Percentiles rank a stretch among this genome's conserved stretches.
Evolutionary conservation across 2,329 filamentous ascomycete species (phyloP).

Genomic region (Fusarium poae): DNA sequence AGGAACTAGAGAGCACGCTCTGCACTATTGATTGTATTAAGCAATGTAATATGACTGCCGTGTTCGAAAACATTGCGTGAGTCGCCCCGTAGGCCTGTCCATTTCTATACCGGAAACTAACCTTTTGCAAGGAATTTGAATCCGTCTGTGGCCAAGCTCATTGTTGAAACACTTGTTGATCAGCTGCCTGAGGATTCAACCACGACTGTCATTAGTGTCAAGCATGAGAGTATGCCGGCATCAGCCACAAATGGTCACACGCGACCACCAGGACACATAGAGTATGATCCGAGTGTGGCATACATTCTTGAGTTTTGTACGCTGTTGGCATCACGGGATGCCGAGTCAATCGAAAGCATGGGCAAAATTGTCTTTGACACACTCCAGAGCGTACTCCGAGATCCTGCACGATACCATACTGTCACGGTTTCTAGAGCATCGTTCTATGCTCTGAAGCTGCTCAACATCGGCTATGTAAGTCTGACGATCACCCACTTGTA

Average conservation of each 20-base stretch:
- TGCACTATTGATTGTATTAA: slow-evolving; percentile 95
- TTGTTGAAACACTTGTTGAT: slow-evolving; percentile 78
- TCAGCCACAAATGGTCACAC: slow-evolving; percentile 68
- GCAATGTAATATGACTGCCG: slow-evolving; percentile 84
- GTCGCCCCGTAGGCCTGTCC: slow-evolving; percentile 49
- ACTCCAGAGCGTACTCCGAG: slow-evolving; percentile 84
- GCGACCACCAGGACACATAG: slow-evolving; percentile 58
- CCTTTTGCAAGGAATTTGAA: slow-evolving; percentile 54
- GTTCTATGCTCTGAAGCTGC: slow-evolving; percentile 85
- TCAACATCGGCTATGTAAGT: slow-evolving; percentile 87
- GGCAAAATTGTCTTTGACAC: slow-evolving; percentile 85
- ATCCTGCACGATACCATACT: slow-evolving; percentile 82
- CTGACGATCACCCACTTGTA: background rate
- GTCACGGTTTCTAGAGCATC: slow-evolving; percentile 86
- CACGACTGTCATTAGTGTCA: slow-evolving; percentile 86
- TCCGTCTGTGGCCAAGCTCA: slow-evolving; percentile 47
- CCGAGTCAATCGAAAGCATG: slow-evolving; percentile 76
- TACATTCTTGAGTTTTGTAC: slow-evolving; percentile 95
- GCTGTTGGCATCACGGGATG: slow-evolving; percentile 80
- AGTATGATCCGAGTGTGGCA: slow-evolving; percentile 87
- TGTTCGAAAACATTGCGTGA: slow-evolving; percentile 86
- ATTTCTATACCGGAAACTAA: background rate
- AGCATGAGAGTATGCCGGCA: slow-evolving; percentile 80
- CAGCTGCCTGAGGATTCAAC: slow-evolving; percentile 87
- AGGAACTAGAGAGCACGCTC: slow-evolving; percentile 95